Conservation (phyloP, 1,139 yeast species). For the Zygotorulaspora mrakii region DNA sequence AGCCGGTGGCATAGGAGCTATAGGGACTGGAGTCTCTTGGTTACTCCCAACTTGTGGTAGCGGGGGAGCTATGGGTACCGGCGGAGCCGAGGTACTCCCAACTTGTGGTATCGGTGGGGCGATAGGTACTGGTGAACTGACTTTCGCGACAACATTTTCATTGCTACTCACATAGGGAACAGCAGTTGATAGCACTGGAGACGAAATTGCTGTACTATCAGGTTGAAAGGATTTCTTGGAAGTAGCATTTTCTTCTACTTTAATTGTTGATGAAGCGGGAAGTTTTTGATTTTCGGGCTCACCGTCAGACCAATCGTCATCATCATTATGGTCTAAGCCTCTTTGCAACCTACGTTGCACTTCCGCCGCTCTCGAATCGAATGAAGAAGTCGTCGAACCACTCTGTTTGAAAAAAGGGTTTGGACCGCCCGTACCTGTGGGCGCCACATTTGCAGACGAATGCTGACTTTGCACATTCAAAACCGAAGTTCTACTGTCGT, state of each 20-base stretch:
- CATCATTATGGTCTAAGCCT: conserved; percentile 46
- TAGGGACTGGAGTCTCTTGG: conserved; percentile 18
- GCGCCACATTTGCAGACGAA: neutral
- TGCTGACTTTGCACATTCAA: no score
- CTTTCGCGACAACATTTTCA: neutral
- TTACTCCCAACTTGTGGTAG: conserved; percentile 17
- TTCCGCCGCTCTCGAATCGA: conserved; percentile 55
- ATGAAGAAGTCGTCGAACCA: conserved; percentile 29
- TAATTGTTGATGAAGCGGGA: neutral
- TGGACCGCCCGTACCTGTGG: conserved; percentile 18
- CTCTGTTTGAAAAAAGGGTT: conserved; percentile 49
- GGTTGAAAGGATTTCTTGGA: neutral
- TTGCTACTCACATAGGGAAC: neutral
- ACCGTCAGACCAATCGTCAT: conserved; percentile 57
- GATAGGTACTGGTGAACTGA: conserved; percentile 21
- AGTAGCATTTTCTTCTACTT: neutral
- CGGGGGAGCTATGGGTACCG: conserved; percentile 26
- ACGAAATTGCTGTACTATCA: no score
- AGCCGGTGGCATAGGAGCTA: conserved; percentile 24
- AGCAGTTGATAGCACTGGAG: no score
- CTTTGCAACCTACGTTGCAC: conserved; percentile 65
- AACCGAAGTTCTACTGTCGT: neutral
- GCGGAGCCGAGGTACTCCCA: conserved; percentile 13
- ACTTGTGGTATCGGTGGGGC: conserved; percentile 34
- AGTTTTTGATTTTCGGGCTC: conserved; percentile 29